Percentiles rank a stretch among this genome's conserved stretches.
Conservation (phyloP, 2,329 filamentous ascomycete genomes). For the Drechslerella dactyloides region DNA sequence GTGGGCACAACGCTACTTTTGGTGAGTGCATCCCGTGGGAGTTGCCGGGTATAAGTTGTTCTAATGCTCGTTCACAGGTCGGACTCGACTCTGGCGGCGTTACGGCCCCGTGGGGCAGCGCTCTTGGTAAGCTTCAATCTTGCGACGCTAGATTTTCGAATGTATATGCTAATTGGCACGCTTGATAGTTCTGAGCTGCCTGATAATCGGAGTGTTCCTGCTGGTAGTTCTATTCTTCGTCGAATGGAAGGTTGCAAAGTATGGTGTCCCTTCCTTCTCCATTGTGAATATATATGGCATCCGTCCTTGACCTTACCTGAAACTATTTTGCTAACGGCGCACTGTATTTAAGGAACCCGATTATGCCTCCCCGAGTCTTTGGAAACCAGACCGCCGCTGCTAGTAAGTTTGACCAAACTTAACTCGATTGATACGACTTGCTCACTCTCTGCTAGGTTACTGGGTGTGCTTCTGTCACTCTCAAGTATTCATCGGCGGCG, state of each 20-base stretch:
- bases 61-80: slow-evolving; percentile 6
- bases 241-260: slow-evolving; percentile 69
- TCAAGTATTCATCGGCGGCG: slow-evolving; percentile 69
- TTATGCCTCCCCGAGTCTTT: slow-evolving; percentile 73
- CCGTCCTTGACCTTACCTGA: not conserved
- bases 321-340: not conserved
- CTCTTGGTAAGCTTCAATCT: slow-evolving; percentile 58
- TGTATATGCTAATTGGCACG: not conserved
- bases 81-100: slow-evolving; percentile 74
- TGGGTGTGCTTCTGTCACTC: slow-evolving; percentile 60
- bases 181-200: slow-evolving; percentile 65
- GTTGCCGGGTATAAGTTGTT: not conserved
- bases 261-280: slow-evolving; percentile 54
- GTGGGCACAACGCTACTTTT: slow-evolving; percentile 42
- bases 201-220: slow-evolving; percentile 66
- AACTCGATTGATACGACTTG: slow-evolving; percentile 58
- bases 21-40: slow-evolving; percentile 3
- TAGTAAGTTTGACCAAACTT: slow-evolving; percentile 52
- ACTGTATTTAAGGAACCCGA: slow-evolving; percentile 58
- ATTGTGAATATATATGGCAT: too few relatives aligned
- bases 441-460: slow-evolving; percentile 61
- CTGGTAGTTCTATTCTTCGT: slow-evolving; percentile 65
- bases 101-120: slow-evolving; percentile 67
- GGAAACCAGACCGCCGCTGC: slow-evolving; percentile 65
- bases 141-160: too few relatives aligned